Base-by-base conservation (phyloP, 495 filamentous ascomycete species). In the Umbilicaria muhlenbergii region DNA sequence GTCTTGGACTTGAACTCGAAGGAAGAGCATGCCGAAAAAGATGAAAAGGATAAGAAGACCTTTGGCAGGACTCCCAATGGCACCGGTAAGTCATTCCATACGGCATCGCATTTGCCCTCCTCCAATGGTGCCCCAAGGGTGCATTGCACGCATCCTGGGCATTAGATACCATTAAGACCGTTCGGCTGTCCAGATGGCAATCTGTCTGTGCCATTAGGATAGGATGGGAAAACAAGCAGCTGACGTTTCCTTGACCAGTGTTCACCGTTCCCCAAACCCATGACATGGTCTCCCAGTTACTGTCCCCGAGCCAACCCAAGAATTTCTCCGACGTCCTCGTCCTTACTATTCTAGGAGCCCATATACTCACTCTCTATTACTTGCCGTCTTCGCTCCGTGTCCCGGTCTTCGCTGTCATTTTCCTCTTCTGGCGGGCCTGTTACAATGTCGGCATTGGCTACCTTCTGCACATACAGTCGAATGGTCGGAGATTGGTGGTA, bases 201-300 rank as follows among this genome's bases (percentile, higher is more conserved):
- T 6, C 12, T 41, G 12, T 37, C 32, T 14, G 32, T 16, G 12
- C 11, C 15, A 11, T 42, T 19, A 36, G 37, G 28, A 8, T 15
- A 31, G 13, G 32, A 31, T 24, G 32, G 33, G 35, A 17, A 38
- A 12, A 0, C 8, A n/a, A 36, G 21, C 8, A 10, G 33, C 51
- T 53, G 14, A 53, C n/a, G 8, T 21, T 11, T 14, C 36, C 17
- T 41, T 16, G 42, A 11, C 41, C 51, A 98, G 91, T 91, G 42
- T 98, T 98, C 62, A 83, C 85, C 32, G 91, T 98, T 16, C 92
- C 91, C 37, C 81, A 86, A 49, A 98, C 91, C 36, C 86, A 94
- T 69, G 91, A 98, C 62, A 96, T 96, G 89, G 91, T 98, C 53
- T 92, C 91, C 41, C 91, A 94, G 60, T 73, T 98, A 15, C 73